Evolutionary conservation across 176 grass and related monocot genomes (phyloP), one percentile per base, ranked within the genome.

Genomic region (Neostapfia colusana): DNA sequence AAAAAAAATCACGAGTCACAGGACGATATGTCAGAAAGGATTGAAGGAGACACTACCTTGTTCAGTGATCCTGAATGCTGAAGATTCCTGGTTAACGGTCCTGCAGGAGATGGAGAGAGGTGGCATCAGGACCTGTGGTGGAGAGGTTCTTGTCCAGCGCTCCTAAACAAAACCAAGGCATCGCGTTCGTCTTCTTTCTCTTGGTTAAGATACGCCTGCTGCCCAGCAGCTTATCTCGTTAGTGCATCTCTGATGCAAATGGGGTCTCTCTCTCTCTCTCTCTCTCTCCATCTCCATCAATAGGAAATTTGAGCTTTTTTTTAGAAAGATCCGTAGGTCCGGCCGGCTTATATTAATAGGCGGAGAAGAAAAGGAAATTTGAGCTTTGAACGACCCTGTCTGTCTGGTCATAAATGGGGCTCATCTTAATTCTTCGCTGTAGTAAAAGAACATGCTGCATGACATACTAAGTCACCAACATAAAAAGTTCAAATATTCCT

Each of bases 401-500:
- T 46, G 62, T 58, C 75, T 46, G 62, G 45, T 78, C 62, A 54
- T 7, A 67, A 75, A 75, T 71, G 77, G 25, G n/a, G n/a, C n/a
- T n/a, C n/a, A n/a, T n/a, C n/a, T n/a, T n/a, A n/a, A n/a, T n/a
- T n/a, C n/a, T n/a, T n/a, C n/a, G n/a, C n/a, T n/a, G n/a, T n/a
- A n/a, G n/a, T n/a, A n/a, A 31, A 83, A 82, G 67, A 67, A 18
- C 42, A 34, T 41, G 55, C 24, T 34, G 15, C 10, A 58, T 87
- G 62, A 67, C 68, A 68, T 83, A 73, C 74, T 68, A 62, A 53
- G 60, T 67, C 41, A 67, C 75, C 75, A 74, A 23, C 75, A 83
- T 69, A 64, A 68, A 88, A 84, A 54, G 63, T 10, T 69, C 45
- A 84, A 57, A 79, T 88, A 80, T 88, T 88, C 86, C 81, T 63